A percentile compares a stretch with the other conserved stretches of the same genome.
These are phyloP conservation scores for Nakazawaea ambrosiae DNA, from an alignment of 805 yeast genomes.

Conservation along the genomic window DNA sequence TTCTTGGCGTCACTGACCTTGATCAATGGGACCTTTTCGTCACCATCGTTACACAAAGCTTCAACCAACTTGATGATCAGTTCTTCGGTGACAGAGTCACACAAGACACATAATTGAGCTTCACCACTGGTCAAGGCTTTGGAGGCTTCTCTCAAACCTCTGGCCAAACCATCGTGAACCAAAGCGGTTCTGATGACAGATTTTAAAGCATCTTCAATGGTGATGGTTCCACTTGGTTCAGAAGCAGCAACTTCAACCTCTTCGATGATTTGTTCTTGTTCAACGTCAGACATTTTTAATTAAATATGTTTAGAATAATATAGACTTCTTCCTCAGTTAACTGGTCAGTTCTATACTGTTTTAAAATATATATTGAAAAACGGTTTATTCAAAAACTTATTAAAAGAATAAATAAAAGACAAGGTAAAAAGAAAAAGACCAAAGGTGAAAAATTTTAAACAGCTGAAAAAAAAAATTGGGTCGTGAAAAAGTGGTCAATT, in stretches of 20 bases:
- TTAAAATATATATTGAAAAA: neutral
- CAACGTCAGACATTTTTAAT: conserved; percentile 81
- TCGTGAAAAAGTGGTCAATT: no score
- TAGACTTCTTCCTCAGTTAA: conserved; percentile 33
- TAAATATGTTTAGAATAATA: conserved; percentile 7
- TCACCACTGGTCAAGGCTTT: conserved; percentile 97
- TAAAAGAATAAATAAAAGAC: neutral
- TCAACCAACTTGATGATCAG: conserved; percentile 95
- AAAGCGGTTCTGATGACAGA: conserved; percentile 97
- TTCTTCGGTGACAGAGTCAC: conserved; percentile 98
- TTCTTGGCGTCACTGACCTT: conserved; percentile 99
- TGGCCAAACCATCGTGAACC: conserved; percentile 99
- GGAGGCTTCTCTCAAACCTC: conserved; percentile 99
- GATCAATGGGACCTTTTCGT: conserved; percentile 93
- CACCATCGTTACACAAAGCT: conserved; percentile 94
- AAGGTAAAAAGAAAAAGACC: no score
- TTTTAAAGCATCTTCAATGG: conserved; percentile 97
- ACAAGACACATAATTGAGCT: conserved; percentile 95
- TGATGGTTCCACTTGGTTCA: conserved; percentile 80
- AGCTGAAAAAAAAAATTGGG: no score
- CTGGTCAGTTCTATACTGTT: conserved; percentile 27
- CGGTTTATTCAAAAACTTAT: no score
- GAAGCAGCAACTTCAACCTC: conserved; percentile 71
- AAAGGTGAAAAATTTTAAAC: no score
- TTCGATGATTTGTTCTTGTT: conserved; percentile 76